These are phyloP conservation scores for Lecanicillium sp. DNA, from an alignment of 2,329 filamentous ascomycete genomes.

Conservation along the genomic window DNA sequence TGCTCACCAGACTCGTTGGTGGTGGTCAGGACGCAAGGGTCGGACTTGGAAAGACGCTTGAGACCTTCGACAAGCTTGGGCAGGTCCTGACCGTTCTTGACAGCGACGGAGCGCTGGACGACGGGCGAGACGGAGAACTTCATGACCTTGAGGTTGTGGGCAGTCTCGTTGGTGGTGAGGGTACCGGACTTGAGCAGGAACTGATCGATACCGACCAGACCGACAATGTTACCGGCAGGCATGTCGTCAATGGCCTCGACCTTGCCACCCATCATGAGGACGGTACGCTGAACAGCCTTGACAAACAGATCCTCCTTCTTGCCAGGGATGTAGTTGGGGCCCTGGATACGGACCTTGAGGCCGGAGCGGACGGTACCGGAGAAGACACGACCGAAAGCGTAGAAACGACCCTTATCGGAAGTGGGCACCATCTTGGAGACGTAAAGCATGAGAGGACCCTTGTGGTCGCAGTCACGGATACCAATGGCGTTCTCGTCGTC, in stretches of 20 bases:
- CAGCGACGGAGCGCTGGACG: constrained; percentile 96
- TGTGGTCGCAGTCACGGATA: constrained; percentile 98
- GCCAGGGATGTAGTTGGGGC: constrained; percentile 95
- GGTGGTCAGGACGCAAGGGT: constrained; percentile 90
- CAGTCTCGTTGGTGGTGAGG: constrained; percentile 90
- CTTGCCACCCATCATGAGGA: constrained; percentile 99
- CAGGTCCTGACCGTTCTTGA: constrained; percentile 99
- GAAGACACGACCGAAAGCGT: constrained; percentile 99
- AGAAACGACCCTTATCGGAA: constrained; percentile 99
- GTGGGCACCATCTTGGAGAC: constrained; percentile 99
- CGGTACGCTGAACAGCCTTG: constrained; percentile 99
- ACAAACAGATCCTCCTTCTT: constrained; percentile 99
- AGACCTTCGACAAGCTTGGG: constrained; percentile 99
- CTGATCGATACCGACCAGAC: constrained; percentile 98
- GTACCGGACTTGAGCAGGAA: constrained; percentile 99
- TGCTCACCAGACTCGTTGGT: constrained; percentile 95
- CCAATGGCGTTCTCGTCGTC: constrained; percentile 90
- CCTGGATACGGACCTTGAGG: constrained; percentile 99
- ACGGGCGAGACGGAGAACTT: constrained; percentile 99
- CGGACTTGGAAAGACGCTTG: constrained; percentile 99
- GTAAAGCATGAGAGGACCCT: constrained; percentile 99
- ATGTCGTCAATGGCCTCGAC: constrained; percentile 98
- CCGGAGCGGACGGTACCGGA: constrained; percentile 95
- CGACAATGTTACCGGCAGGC: constrained; percentile 98
- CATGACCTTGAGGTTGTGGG: constrained; percentile 99